phyloP scores from a whole-genome alignment of 2,329 filamentous ascomycete species.

The Sporothrix pallida region DNA sequence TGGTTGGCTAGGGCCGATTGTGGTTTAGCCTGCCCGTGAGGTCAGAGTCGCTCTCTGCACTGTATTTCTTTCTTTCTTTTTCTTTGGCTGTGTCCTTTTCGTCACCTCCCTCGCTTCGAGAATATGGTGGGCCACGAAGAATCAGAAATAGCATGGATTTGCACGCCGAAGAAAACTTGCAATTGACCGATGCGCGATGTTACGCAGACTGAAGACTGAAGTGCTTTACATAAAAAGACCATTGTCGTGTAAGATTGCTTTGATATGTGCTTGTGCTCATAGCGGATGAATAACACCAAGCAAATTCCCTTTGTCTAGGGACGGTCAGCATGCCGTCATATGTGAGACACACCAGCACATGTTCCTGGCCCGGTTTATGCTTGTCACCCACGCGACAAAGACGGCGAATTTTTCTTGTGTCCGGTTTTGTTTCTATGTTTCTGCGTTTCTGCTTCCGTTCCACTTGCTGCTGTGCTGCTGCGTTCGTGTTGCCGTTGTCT shows the following conservation, averaged over 20 bases:
- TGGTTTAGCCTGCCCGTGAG: slow-evolving; percentile 16
- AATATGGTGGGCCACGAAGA: background rate
- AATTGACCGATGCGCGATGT: background rate
- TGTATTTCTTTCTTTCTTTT: background rate
- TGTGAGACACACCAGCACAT: background rate
- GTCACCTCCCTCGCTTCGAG: background rate
- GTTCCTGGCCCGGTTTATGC: slow-evolving; percentile 19
- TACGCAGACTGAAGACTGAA: background rate
- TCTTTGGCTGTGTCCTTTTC: background rate
- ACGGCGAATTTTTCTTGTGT: background rate
- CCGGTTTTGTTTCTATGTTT: background rate
- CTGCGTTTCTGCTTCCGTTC: background rate
- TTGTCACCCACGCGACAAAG: slow-evolving; percentile 24
- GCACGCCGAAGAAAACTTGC: background rate
- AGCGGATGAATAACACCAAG: slow-evolving; percentile 18
- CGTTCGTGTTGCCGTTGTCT: background rate
- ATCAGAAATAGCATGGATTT: background rate
- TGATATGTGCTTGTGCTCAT: background rate
- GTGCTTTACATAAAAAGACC: background rate
- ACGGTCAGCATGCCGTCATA: slow-evolving; percentile 1
- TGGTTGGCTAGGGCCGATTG: background rate
- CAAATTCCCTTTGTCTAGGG: background rate
- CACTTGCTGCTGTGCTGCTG: background rate
- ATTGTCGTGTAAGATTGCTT: background rate
- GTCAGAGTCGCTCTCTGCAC: background rate